Evolutionary conservation across 495 filamentous ascomycete genomes (phyloP).

Genomic region (Podospora fimiseda): DNA sequence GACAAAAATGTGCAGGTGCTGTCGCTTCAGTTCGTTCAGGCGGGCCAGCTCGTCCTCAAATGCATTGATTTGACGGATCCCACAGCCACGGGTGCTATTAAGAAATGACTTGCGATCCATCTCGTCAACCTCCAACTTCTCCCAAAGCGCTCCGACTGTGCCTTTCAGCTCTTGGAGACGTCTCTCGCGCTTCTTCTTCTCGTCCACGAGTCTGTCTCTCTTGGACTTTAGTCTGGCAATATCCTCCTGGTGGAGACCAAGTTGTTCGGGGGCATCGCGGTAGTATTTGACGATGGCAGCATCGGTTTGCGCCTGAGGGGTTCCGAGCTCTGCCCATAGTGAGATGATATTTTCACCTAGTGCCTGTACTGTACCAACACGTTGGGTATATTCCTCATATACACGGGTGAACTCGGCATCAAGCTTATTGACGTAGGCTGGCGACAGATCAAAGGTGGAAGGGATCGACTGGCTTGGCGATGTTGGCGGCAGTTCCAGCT

Average conservation of each 20-base stretch:
- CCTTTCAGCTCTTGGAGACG: conserved; percentile 67
- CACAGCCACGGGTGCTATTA: conserved; percentile 62
- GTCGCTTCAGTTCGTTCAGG: conserved; percentile 85
- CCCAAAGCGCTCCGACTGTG: conserved; percentile 79
- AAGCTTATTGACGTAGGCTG: conserved; percentile 76
- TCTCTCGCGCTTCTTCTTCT: conserved; percentile 82
- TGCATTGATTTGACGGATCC: conserved; percentile 83
- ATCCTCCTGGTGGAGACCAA: conserved; percentile 85
- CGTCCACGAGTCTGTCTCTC: conserved; percentile 82
- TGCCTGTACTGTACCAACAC: conserved; percentile 65
- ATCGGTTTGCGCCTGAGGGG: conserved; percentile 88
- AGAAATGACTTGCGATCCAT: conserved; percentile 77
- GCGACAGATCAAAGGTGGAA: conserved; percentile 79
- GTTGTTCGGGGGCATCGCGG: conserved; percentile 82
- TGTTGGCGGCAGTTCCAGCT: conserved; percentile 73
- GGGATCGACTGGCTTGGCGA: conserved; percentile 67
- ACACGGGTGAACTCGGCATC: conserved; percentile 88
- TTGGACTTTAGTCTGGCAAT: conserved; percentile 62
- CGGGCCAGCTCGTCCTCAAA: conserved; percentile 83
- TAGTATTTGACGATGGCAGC: conserved; percentile 77
- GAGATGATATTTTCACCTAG: conserved; percentile 80
- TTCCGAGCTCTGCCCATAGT: conserved; percentile 92
- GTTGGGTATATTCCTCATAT: conserved; percentile 87
- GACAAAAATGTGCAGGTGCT: conserved; percentile 92
- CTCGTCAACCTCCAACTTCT: conserved; percentile 77